phyloP scores from a whole-genome alignment of 2,329 filamentous ascomycete species.

The Botryotinia calthae region DNA sequence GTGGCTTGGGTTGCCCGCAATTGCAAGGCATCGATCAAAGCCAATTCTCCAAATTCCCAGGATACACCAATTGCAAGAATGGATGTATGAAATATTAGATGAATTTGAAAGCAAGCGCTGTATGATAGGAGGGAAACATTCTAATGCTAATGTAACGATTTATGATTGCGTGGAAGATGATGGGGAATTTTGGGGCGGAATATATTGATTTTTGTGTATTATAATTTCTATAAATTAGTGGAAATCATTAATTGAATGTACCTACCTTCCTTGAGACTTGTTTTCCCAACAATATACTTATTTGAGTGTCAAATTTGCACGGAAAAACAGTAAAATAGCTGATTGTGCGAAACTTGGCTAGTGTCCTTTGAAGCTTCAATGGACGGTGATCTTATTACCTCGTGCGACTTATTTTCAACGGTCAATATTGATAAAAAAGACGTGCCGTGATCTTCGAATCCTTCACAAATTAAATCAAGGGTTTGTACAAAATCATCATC shows the following conservation, averaged over 20 bases:
- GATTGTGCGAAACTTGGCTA: neutral
- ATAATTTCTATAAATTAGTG: neutral
- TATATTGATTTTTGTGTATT: neutral
- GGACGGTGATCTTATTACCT: neutral
- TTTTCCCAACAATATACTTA: neutral
- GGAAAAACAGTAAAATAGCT: neutral
- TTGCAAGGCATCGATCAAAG: slow-evolving; percentile 7
- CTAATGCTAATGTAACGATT: neutral
- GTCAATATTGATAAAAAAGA: neutral
- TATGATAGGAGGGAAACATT: neutral
- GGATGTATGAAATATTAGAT: slow-evolving; percentile 3
- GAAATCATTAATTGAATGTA: neutral
- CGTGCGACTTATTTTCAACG: neutral
- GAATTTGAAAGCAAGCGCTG: neutral
- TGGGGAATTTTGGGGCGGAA: neutral
- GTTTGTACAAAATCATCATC: neutral
- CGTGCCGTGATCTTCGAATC: neutral
- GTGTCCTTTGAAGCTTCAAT: neutral
- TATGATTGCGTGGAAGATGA: neutral
- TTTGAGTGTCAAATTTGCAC: neutral
- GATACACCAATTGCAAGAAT: slow-evolving; percentile 12
- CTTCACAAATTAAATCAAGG: neutral
- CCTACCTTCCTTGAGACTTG: neutral
- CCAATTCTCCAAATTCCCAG: neutral
- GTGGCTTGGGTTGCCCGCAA: slow-evolving; percentile 22